Percentiles rank a stretch among this genome's conserved stretches.
Conservation (phyloP, 768 basidiomycete species). For the Coprinopsis strossmayeri region DNA sequence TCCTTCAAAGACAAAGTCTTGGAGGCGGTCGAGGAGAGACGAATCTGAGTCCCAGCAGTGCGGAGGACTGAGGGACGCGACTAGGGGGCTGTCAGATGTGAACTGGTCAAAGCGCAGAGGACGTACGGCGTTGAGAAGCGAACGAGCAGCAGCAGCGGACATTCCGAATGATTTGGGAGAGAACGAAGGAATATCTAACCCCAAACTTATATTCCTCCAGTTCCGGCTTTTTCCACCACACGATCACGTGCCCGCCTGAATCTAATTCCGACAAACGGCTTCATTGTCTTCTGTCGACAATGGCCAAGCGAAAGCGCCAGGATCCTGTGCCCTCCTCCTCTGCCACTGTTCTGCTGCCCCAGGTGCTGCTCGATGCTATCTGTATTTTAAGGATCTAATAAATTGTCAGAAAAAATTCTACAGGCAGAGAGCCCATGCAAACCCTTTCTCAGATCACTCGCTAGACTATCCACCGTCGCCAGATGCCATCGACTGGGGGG, state of each 20-base stretch:
- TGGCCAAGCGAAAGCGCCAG: constrained; percentile 22
- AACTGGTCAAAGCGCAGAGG: constrained; percentile 3
- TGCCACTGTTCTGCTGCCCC: too few relatives aligned
- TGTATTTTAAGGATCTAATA: too few relatives aligned
- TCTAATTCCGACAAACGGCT: too few relatives aligned
- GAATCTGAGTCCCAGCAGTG: constrained; percentile 37
- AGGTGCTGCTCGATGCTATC: too few relatives aligned
- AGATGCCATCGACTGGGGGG: constrained; percentile 68
- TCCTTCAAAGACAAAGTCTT: constrained; percentile 84
- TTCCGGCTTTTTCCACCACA: constrained; percentile 20
- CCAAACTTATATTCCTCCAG: constrained; percentile 5
- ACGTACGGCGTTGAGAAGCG: constrained; percentile 34
- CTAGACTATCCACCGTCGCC: constrained; percentile 85
- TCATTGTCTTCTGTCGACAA: too few relatives aligned
- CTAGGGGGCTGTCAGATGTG: constrained; percentile 21
- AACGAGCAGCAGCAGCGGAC: constrained; percentile 33
- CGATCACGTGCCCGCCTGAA: constrained; percentile 23
- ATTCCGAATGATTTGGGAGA: constrained; percentile 25
- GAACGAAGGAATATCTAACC: constrained; percentile 14
- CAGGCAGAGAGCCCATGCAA: constrained; percentile 77
- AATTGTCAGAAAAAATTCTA: constrained; percentile 70
- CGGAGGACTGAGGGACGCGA: constrained; percentile 45
- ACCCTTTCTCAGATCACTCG: constrained; percentile 83
- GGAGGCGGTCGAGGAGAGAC: constrained; percentile 58
- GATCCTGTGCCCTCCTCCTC: too few relatives aligned